These are phyloP conservation scores for Tremella fuciformis DNA, from an alignment of 768 basidiomycete genomes.

Conservation along the genomic window DNA sequence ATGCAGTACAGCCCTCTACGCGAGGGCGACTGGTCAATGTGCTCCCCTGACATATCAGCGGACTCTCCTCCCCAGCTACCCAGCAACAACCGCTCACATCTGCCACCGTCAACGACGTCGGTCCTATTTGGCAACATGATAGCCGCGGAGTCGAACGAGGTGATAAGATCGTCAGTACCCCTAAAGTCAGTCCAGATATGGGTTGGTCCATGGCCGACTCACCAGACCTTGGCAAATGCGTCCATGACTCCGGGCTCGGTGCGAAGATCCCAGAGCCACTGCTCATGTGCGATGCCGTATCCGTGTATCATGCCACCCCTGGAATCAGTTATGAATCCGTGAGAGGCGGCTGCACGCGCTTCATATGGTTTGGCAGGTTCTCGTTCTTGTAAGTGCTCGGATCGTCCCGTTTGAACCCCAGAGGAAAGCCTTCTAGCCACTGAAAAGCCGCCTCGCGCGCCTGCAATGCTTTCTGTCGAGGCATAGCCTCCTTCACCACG, in stretches of 20 bases:
- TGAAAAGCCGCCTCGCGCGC: slow-evolving; percentile 28
- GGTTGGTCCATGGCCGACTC: too few relatives aligned
- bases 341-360: too few relatives aligned
- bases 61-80: slow-evolving; percentile 15
- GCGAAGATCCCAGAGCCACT: slow-evolving; percentile 13
- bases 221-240: too few relatives aligned
- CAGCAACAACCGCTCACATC: too few relatives aligned
- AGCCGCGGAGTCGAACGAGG: not conserved
- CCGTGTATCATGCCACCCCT: slow-evolving; percentile 10
- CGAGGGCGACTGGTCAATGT: slow-evolving; percentile 21
- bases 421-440: slow-evolving; percentile 43
- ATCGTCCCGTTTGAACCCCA: slow-evolving; percentile 48
- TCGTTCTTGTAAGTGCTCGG: slow-evolving; percentile 35
- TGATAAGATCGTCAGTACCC: not conserved
- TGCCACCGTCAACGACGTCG: slow-evolving; percentile 16
- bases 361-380: slow-evolving; percentile 25
- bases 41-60: slow-evolving; percentile 10
- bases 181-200: not conserved
- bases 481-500: slow-evolving; percentile 30
- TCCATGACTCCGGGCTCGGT: too few relatives aligned
- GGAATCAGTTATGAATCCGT: too few relatives aligned
- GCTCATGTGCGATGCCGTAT: slow-evolving; percentile 21
- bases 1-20: slow-evolving; percentile 26
- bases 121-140: not conserved
- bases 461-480: slow-evolving; percentile 22